Base-by-base conservation (phyloP, 2,329 filamentous ascomycete species). In the Byssoonygena ceratinophila region DNA sequence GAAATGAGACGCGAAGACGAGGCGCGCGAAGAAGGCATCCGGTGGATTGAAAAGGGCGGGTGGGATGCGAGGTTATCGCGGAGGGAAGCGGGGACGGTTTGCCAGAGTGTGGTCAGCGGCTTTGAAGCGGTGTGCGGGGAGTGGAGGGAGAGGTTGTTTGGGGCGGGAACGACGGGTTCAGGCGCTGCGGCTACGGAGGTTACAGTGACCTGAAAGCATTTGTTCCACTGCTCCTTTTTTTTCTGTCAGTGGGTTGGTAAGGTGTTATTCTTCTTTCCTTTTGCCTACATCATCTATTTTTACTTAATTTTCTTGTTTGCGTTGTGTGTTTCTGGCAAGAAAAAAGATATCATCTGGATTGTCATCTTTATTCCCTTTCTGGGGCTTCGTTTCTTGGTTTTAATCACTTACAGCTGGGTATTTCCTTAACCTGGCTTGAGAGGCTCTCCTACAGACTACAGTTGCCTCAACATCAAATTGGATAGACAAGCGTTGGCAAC, bases 71-170 rank as follows among this genome's bases (percentile, higher is more conserved):
- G 85, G 51, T 68, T 96, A 32, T 75, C 79, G 58, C 82, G 81
- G 51, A 79, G 91, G 51, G 89, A 94, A 67, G 94, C 89, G 57
- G 88, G 86, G 6, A 77, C 77, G 20, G 85, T 91, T 12, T 97
- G 92, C 68, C 78, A 83, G 3, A 88, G 94, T 55, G 90, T 98
- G 1, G 83, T 96, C 31, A 84, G 84, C 43, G 92, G 92, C 0
- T 97, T 98, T 63, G 91, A 96, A 68, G 84, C 89, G 64, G 83
- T 91, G 1, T 96, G 89, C 70, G 84, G 90, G 53, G 79, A 81
- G 53, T 92, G 90, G 85, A 80, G 90, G 64, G 81, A 83, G 63
- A 80, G 85, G 59, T 71, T 94, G 45, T 77, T 89, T 55, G 82
- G 69, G n/a, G 56, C 39, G 11, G 39, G 3, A 14, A 23, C 43